Evolutionary conservation across 2,329 filamentous ascomycete genomes (phyloP).

Genomic region (Trichoderma sp.): DNA sequence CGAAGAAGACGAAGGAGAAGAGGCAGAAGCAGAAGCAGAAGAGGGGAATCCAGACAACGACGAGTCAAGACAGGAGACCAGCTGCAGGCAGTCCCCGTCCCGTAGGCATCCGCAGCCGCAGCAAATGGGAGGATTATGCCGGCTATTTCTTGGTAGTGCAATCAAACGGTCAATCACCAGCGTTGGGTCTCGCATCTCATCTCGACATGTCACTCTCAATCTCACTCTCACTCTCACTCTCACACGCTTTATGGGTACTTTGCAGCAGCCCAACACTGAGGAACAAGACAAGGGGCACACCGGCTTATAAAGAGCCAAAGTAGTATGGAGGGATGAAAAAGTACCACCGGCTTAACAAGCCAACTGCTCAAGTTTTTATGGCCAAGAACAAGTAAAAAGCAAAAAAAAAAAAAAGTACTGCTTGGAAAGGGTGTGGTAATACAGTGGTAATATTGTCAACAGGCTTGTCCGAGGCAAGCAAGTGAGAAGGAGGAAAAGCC

Average conservation of each 20-base stretch:
- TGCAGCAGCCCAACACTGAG: neutral
- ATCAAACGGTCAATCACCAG: slow-evolving; percentile 9
- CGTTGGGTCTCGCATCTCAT: neutral
- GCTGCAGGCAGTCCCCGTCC: neutral
- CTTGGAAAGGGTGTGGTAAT: slow-evolving; percentile 9
- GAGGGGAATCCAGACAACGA: neutral
- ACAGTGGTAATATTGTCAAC: slow-evolving; percentile 12
- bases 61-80: neutral
- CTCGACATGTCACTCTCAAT: slow-evolving; percentile 3
- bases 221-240: neutral
- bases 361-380: neutral
- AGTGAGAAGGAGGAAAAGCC: neutral
- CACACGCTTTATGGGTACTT: neutral
- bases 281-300: neutral
- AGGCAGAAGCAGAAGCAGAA: neutral
- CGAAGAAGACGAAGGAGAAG: neutral
- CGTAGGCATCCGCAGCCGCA: neutral
- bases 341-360: neutral
- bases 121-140: neutral
- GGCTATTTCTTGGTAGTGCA: neutral
- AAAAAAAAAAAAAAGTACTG: neutral
- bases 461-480: neutral
- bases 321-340: neutral
- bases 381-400: neutral
- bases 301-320: neutral